A percentile compares a stretch with the other conserved stretches of the same genome.
Conservation (phyloP, 2,329 filamentous ascomycete species). For the Macroventuria anomochaeta region DNA sequence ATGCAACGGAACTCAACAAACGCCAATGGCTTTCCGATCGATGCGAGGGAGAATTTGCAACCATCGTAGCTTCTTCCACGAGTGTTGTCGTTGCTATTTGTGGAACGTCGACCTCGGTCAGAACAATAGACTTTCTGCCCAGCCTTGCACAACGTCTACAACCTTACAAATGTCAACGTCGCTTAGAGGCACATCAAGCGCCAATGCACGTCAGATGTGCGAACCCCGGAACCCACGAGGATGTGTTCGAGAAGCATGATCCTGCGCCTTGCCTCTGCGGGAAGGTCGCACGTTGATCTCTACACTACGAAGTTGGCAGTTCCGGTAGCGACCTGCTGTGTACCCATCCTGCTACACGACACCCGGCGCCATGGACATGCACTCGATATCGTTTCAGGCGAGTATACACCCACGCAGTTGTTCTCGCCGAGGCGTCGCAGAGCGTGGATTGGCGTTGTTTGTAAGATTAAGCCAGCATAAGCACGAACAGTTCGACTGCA, state of each 20-base stretch:
- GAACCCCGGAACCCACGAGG: conserved; percentile 13
- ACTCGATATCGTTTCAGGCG: conserved; percentile 7
- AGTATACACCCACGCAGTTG: not conserved
- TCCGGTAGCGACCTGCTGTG: conserved; percentile 18
- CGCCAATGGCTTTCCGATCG: conserved; percentile 1
- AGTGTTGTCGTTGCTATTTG: not conserved
- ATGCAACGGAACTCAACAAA: conserved; percentile 15
- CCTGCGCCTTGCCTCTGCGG: not conserved
- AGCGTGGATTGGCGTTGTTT: not conserved
- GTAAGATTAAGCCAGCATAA: not conserved
- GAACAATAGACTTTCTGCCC: not conserved
- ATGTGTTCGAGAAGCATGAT: conserved; percentile 2
- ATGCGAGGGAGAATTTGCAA: not conserved
- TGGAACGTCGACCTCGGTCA: conserved; percentile 6
- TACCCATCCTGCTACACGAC: conserved; percentile 11
- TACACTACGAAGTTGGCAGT: conserved; percentile 10
- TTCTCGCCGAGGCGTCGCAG: conserved; percentile 1
- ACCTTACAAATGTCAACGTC: conserved; percentile 1
- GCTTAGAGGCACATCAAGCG: conserved; percentile 11
- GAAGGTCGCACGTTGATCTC: conserved; percentile 11
- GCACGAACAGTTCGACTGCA: not conserved
- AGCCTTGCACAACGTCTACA: conserved; percentile 6
- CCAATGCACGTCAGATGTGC: conserved; percentile 9
- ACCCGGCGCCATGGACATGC: conserved; percentile 5
- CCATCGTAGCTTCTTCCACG: not conserved